Evolutionary conservation across 352 stramenopile species (phyloP).

Genomic region (Phytophthora palmivora): DNA sequence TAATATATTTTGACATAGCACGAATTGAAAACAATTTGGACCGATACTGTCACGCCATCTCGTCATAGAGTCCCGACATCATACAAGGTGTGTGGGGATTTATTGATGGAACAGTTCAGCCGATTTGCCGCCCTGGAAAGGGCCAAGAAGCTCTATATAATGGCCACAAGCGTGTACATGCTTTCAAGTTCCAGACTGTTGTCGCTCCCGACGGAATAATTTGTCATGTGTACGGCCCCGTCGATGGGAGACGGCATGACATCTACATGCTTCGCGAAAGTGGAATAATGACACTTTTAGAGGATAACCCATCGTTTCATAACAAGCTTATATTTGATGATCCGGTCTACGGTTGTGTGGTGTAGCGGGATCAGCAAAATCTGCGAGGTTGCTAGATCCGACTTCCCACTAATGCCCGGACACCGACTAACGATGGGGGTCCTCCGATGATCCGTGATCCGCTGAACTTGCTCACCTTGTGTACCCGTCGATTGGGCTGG

Average conservation of each 20-base stretch:
- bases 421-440: too few species aligned
- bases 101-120: constrained; percentile 5
- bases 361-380: too few species aligned
- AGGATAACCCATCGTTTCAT: not conserved
- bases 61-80: not conserved
- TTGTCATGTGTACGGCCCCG: not conserved
- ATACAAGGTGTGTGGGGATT: constrained; percentile 2
- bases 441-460: too few species aligned
- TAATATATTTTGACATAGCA: too few species aligned
- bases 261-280: constrained; percentile 4
- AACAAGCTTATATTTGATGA: constrained; percentile 2
- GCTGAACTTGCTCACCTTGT: too few species aligned
- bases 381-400: too few species aligned
- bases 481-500: too few species aligned
- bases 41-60: too few species aligned
- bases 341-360: not conserved
- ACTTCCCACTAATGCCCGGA: too few species aligned
- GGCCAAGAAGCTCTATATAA: constrained; percentile 4
- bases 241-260: constrained; percentile 6
- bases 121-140: constrained; percentile 1
- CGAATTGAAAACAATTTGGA: too few species aligned
- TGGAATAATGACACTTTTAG: not conserved
- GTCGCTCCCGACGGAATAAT: constrained; percentile 10
- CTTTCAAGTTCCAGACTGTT: constrained; percentile 9
- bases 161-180: constrained; percentile 7